Evolutionary conservation across 495 filamentous ascomycete species (phyloP).

Genomic region (Penicillium simplicissimum): DNA sequence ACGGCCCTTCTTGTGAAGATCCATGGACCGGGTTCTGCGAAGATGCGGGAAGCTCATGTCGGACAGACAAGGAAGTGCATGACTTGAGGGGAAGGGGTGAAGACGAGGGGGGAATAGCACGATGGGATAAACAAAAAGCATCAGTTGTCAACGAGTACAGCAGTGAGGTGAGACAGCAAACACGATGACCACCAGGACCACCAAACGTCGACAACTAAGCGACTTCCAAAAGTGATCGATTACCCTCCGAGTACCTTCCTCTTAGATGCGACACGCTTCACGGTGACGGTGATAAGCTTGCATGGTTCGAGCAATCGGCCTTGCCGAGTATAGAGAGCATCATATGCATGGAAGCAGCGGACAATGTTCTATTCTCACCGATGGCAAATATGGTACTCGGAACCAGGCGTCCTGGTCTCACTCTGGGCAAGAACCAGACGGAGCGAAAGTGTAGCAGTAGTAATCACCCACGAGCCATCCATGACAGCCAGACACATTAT

Average conservation of each 20-base stretch:
- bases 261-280: background rate
- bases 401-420: conserved; percentile 27
- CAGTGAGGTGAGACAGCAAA: background rate
- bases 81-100: background rate
- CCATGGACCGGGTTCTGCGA: conserved; percentile 16
- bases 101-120: conserved; percentile 1
- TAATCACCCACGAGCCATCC: conserved; percentile 6
- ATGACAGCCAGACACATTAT: background rate
- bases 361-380: conserved; percentile 9
- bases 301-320: conserved; percentile 1
- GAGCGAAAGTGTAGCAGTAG: conserved; percentile 4
- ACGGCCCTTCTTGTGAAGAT: conserved; percentile 4
- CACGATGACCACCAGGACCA: background rate
- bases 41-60: conserved; percentile 20
- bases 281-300: background rate
- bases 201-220: conserved; percentile 5
- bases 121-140: background rate
- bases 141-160: conserved; percentile 11
- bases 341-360: conserved; percentile 9
- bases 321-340: background rate
- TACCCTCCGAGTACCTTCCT: background rate
- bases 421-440: conserved; percentile 19
- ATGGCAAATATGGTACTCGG: conserved; percentile 10
- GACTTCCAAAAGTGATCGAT: background rate
- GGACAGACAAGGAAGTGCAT: background rate